These are phyloP conservation scores for Cytospora chrysosperma DNA, from an alignment of 2,329 filamentous ascomycete genomes.

Conservation along the genomic window DNA sequence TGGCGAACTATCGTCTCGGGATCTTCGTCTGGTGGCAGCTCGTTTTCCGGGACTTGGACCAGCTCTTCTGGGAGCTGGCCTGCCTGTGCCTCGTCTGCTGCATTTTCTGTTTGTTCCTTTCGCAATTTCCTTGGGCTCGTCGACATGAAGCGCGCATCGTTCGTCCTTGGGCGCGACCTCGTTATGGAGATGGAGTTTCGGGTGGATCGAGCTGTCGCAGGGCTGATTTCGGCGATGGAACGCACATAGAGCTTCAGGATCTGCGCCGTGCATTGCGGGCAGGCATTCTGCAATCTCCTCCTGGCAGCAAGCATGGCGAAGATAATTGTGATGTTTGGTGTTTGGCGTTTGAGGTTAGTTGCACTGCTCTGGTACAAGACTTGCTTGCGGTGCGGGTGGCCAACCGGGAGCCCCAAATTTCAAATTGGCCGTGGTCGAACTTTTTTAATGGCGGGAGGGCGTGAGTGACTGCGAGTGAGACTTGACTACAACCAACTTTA, in stretches of 20 bases:
- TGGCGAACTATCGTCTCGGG: constrained; percentile 66
- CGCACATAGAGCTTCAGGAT: constrained; percentile 39
- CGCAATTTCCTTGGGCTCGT: constrained; percentile 13
- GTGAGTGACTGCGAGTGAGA: neutral
- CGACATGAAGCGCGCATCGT: constrained; percentile 19
- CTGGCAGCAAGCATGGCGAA: constrained; percentile 39
- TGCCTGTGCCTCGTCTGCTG: neutral
- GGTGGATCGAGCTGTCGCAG: constrained; percentile 13
- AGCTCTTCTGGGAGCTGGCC: constrained; percentile 8
- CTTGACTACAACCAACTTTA: neutral
- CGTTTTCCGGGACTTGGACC: neutral
- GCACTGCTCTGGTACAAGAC: neutral
- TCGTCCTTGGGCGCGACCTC: constrained; percentile 4
- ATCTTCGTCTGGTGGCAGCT: constrained; percentile 31
- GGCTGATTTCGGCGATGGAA: constrained; percentile 31
- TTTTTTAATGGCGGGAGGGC: constrained; percentile 16
- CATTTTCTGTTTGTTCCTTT: neutral
- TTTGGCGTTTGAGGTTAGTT: no score
- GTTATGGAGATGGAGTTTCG: constrained; percentile 10
- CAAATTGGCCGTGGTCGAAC: constrained; percentile 9
- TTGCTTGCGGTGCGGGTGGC: constrained; percentile 2
- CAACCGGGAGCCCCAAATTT: constrained; percentile 24
- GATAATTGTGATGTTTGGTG: constrained; percentile 3
- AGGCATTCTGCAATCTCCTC: constrained; percentile 37
- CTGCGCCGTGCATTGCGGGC: constrained; percentile 39